Conservation (phyloP, 108 stramenopile genomes). For the Tribonema minus region DNA sequence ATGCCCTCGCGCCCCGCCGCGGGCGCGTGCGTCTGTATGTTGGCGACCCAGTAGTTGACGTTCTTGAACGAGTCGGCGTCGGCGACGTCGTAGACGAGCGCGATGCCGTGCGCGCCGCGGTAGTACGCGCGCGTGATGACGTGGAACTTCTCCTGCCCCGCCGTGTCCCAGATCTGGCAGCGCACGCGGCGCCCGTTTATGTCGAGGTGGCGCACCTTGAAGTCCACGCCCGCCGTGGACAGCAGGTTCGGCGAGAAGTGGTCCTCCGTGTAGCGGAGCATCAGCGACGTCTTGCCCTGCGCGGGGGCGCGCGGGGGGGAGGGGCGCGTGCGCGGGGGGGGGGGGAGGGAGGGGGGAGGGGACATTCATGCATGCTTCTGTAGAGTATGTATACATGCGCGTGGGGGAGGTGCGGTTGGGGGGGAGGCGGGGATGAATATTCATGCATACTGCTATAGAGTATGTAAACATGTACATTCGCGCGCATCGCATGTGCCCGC, state of each 20-base stretch:
- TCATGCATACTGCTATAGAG: no score
- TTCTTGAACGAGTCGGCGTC: conserved; percentile 54
- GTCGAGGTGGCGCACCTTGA: conserved; percentile 44
- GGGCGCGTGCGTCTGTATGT: conserved; percentile 53
- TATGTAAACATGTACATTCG: no score
- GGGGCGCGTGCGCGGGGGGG: neutral
- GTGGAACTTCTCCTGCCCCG: conserved; percentile 57
- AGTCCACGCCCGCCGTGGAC: conserved; percentile 54
- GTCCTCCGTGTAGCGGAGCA: conserved; percentile 55
- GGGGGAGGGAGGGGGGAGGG: neutral
- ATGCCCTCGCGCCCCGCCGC: conserved; percentile 28
- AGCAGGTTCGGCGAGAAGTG: conserved; percentile 47
- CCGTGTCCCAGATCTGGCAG: conserved; percentile 60
- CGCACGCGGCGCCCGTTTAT: conserved; percentile 30
- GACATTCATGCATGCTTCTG: no score
- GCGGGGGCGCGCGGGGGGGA: neutral
- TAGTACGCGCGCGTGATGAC: conserved; percentile 56
- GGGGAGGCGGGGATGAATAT: no score
- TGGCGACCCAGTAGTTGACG: conserved; percentile 58
- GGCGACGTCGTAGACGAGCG: conserved; percentile 56
- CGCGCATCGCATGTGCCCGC: no score
- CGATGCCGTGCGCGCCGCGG: conserved; percentile 54
- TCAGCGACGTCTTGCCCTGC: conserved; percentile 58
- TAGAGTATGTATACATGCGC: no score
- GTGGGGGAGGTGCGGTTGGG: no score